Evolutionary conservation across 169 alveolate species (phyloP), one percentile per base, ranked within the genome.

Genomic region (Cryptosporidium parvum): DNA sequence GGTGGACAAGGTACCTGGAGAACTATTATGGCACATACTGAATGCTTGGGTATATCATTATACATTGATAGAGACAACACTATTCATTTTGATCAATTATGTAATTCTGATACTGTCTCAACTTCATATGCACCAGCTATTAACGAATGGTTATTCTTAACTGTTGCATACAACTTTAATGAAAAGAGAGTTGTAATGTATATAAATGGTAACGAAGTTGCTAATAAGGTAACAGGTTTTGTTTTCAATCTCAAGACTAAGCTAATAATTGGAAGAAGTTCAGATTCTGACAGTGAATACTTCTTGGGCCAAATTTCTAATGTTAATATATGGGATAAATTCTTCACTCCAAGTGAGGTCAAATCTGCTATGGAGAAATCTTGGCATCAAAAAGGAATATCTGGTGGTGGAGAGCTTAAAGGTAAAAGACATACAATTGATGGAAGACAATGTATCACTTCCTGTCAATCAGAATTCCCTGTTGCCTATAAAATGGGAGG

Each of bases 401-500:
- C 42, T 21, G 85, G 89, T 1, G 89, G 93, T 44, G 91, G 86
- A 12, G 73, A 67, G 29, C 85, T 86, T 10, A 70, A 72, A n/a
- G 94, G 92, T 4, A 92, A 92, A 52, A 73, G 94, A 18, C 85
- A 91, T n/a, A 92, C 94, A 1, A 69, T 58, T 21, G 94, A 92
- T 52, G 94, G 94, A 5, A 91, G 94, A 18, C 92, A 91, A 35
- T 92, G 94, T 68, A 70, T 93, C 7, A 86, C 94, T 16, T 85
- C 93, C 39, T 91, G 94, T 70, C 80, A 93, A 31, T 80, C 91
- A 2, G 93, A 86, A 68, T 91, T 73, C 86, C 94, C 94, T 10
- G 89, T 70, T 42, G 58, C 85, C 39, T 65, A 84, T 37, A 85
- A 86, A 44, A 52, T 72, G 75, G 91, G 86, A 21, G 72, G 65